Evolutionary conservation across 371 early-diverging fungal genomes (phyloP), one percentile per base, ranked within the genome.

Genomic region (Circinella minor): DNA sequence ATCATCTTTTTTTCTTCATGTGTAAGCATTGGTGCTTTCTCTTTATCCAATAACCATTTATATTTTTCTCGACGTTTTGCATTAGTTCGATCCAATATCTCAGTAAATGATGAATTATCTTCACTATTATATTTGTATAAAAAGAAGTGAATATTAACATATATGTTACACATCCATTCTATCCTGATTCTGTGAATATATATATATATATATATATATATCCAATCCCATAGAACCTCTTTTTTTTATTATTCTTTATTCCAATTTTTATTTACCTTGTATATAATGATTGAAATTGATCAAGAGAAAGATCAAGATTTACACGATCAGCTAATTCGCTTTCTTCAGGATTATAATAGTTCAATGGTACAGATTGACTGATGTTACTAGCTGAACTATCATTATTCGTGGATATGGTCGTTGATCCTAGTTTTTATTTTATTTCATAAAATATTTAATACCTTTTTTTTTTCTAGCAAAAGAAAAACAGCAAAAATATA

Each of bases 91-190:
- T 90, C 88, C 11, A 95, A 43, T 14, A 94, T 74, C 20, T 84
- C 86, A 37, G 77, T 69, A 75, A 95, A 95, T 4, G 93, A 92
- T 13, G 93, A 91, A 77, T 95, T 94, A 75, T 95, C 95, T 72
- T 95, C 95, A 71, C 89, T 83, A 67, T 27, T 27, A 27, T 2
- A 27, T 27, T 27, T 27, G 27, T 27, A n/a, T n/a, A 27, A 27
- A 27, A 27, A 27, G 27, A 27, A 27, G 27, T 27, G 27, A 27
- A 2, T 2, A 27, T 27, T 27, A 27, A 27, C 2, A 27, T 27
- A 27, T 2, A 27, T 27, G 27, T 2, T 27, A 27, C 27, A 27
- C 27, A 27, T 27, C 2, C 2, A 27, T 2, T 27, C 27, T 27
- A 27, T 27, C 27, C 27, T 1, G 27, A 0, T 27, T 1, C 2